Evolutionary conservation across 2,329 filamentous ascomycete species (phyloP).

Genomic region (Trichoderma cornu-damae): DNA sequence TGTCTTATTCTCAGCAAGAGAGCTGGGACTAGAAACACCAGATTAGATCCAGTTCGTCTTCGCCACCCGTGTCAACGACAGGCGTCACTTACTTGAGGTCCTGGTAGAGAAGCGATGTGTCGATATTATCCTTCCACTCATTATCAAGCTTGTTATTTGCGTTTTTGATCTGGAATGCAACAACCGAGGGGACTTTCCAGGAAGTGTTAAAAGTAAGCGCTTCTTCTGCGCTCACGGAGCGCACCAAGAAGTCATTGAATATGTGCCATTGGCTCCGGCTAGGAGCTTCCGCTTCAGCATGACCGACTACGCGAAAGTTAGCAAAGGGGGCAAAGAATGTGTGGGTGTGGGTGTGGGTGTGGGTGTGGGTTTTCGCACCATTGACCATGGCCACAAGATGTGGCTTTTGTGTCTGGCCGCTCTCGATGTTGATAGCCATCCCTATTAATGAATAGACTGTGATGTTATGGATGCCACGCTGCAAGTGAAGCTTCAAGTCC

Average conservation of each 20-base stretch:
- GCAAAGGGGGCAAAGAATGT: not conserved
- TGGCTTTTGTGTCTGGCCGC: slow-evolving; percentile 75
- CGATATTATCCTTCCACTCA: slow-evolving; percentile 77
- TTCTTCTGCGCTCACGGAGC: slow-evolving; percentile 72
- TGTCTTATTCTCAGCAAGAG: slow-evolving; percentile 41
- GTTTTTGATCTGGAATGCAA: slow-evolving; percentile 78
- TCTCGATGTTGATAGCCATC: slow-evolving; percentile 83
- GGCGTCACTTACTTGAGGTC: slow-evolving; percentile 49
- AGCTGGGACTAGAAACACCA: not conserved
- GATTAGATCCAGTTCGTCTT: not conserved
- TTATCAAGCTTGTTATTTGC: slow-evolving; percentile 78
- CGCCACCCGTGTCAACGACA: not conserved
- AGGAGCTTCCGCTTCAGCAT: slow-evolving; percentile 56
- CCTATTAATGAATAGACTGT: slow-evolving; percentile 89
- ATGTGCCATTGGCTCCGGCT: slow-evolving; percentile 78
- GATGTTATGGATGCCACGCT: slow-evolving; percentile 73
- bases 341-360: too few species aligned
- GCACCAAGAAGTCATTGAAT: slow-evolving; percentile 95
- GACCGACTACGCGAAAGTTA: slow-evolving; percentile 47
- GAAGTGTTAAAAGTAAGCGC: slow-evolving; percentile 82
- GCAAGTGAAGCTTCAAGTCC: slow-evolving; percentile 73
- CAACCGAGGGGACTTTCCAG: slow-evolving; percentile 88
- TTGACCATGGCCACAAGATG: slow-evolving; percentile 92
- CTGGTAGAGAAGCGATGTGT: slow-evolving; percentile 77
- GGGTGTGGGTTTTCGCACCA: slow-evolving; percentile 43